Percentiles rank a stretch among this genome's conserved stretches.
Conservation (phyloP, 805 yeast species). For the Maudiozyma bulderi region DNA sequence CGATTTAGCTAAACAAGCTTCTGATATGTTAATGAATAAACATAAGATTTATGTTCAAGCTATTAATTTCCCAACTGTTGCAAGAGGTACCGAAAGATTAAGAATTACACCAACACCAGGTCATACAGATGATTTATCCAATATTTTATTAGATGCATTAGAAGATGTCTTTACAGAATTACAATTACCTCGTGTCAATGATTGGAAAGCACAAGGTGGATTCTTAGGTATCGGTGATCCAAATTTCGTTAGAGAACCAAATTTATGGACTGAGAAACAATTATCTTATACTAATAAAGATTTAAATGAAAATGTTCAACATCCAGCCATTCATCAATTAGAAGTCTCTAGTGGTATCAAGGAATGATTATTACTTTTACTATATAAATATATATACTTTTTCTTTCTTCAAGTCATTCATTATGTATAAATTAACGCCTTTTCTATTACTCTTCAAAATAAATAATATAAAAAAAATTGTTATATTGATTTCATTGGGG, state of each 20-base stretch:
- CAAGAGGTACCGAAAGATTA: constrained; percentile 90
- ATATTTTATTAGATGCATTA: constrained; percentile 66
- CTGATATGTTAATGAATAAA: constrained; percentile 76
- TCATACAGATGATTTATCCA: constrained; percentile 68
- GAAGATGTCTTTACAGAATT: constrained; percentile 73
- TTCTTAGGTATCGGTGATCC: constrained; percentile 77
- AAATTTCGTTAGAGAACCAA: constrained; percentile 38
- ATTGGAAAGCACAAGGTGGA: constrained; percentile 80
- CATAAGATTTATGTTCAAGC: constrained; percentile 94
- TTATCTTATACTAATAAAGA: constrained; percentile 52
- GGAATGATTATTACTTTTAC: background rate
- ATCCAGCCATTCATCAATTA: constrained; percentile 52
- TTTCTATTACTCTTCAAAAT: too few species aligned
- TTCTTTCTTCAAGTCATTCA: too few species aligned
- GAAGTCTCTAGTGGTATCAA: constrained; percentile 62
- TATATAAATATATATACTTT: background rate
- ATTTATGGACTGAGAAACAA: constrained; percentile 84
- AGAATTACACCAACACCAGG: constrained; percentile 99
- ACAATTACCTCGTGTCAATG: constrained; percentile 60
- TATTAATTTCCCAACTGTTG: constrained; percentile 95
- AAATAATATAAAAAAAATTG: background rate
- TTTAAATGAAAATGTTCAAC: constrained; percentile 55
- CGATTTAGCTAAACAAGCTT: constrained; percentile 79
- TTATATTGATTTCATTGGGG: too few species aligned
- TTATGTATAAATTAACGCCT: too few species aligned